phyloP scores from a whole-genome alignment of 306 rosid species.

The Gynostemma pentaphyllum region DNA sequence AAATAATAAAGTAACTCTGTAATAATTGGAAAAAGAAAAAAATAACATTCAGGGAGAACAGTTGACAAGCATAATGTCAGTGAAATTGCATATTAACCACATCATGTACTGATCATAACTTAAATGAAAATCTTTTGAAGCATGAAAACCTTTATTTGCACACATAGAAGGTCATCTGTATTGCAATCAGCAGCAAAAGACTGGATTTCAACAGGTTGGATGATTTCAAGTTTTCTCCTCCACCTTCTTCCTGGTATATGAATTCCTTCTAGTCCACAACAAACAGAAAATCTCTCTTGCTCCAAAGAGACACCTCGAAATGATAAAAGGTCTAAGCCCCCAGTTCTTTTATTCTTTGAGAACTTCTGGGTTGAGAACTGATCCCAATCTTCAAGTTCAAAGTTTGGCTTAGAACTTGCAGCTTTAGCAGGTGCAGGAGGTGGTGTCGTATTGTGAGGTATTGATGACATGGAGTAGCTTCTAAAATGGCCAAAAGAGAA shows the following conservation, averaged over 20 bases:
- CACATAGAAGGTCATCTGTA: constrained; percentile 78
- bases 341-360: constrained; percentile 29
- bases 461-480: constrained; percentile 94
- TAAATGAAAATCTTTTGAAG: constrained; percentile 1
- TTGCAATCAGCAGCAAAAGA: constrained; percentile 80
- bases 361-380: constrained; percentile 46
- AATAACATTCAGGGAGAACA: background rate
- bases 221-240: constrained; percentile 84
- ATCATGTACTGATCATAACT: background rate
- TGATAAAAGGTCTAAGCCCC: constrained; percentile 56
- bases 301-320: constrained; percentile 84
- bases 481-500: constrained; percentile 61
- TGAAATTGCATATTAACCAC: background rate
- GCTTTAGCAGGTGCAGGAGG: constrained; percentile 50
- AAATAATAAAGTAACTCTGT: constrained; percentile 13
- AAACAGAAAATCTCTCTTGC: constrained; percentile 77
- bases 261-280: constrained; percentile 88
- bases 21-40: background rate
- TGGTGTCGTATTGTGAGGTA: constrained; percentile 50
- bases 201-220: constrained; percentile 72
- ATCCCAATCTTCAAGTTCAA: constrained; percentile 71
- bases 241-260: constrained; percentile 89
- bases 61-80: background rate
- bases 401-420: constrained; percentile 65
- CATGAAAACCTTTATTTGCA: constrained; percentile 83